These are phyloP conservation scores for Fusarium piperis DNA, from an alignment of 2,329 filamentous ascomycete species.

Conservation along the genomic window DNA sequence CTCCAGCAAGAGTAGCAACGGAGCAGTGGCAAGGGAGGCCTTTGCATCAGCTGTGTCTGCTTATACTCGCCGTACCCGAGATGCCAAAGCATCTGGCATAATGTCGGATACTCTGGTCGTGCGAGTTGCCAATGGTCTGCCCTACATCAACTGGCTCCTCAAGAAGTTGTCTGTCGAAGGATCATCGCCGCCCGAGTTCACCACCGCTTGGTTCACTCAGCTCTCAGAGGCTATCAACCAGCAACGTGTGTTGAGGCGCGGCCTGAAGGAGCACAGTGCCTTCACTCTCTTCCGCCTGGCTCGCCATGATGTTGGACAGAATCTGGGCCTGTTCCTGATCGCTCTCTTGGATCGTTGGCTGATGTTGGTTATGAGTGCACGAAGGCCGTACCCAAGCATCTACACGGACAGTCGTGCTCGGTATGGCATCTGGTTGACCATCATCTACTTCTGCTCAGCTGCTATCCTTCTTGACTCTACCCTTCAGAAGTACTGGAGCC, in stretches of 20 bases:
- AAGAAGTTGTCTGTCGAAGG: slow-evolving; percentile 13
- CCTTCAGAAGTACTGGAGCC: slow-evolving; percentile 29
- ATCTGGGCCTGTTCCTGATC: slow-evolving; percentile 27
- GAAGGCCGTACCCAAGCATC: slow-evolving; percentile 27
- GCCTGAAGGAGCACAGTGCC: slow-evolving; percentile 25
- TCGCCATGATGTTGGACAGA: slow-evolving; percentile 27
- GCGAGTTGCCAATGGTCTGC: slow-evolving; percentile 21
- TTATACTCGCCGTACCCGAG: slow-evolving; percentile 11
- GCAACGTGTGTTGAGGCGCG: slow-evolving; percentile 18
- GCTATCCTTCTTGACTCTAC: slow-evolving; percentile 30
- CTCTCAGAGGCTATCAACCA: slow-evolving; percentile 18
- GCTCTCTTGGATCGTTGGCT: slow-evolving; percentile 34
- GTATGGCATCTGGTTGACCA: slow-evolving; percentile 28
- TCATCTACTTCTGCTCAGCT: slow-evolving; percentile 28
- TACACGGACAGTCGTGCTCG: slow-evolving; percentile 23
- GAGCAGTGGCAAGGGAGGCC: slow-evolving; percentile 3
- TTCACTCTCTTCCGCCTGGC: slow-evolving; percentile 30
- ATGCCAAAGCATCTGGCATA: not conserved
- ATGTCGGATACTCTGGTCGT: slow-evolving; percentile 16
- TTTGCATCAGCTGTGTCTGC: slow-evolving; percentile 8
- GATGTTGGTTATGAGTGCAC: slow-evolving; percentile 30
- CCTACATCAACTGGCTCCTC: slow-evolving; percentile 28
- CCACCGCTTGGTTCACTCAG: slow-evolving; percentile 31
- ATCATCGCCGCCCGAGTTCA: slow-evolving; percentile 10
- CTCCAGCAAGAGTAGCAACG: not conserved